A percentile compares a stretch with the other conserved stretches of the same genome.
phyloP scores from a whole-genome alignment of 2,329 filamentous ascomycete species.

The Pseudogymnoascus sp. region DNA sequence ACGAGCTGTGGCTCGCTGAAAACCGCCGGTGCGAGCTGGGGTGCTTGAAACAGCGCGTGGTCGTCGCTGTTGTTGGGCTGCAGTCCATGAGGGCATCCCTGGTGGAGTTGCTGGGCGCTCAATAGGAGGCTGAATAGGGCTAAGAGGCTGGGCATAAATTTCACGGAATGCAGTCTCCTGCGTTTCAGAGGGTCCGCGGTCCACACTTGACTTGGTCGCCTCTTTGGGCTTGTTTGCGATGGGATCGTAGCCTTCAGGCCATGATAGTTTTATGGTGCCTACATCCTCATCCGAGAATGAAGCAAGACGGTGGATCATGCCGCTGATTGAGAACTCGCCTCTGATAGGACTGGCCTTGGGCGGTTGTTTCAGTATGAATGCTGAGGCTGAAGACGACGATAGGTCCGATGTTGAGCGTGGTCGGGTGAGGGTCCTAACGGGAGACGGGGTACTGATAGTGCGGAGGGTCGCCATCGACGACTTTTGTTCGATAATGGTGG shows the following conservation, averaged over 20 bases:
- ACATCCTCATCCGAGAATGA: neutral
- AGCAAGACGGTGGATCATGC: conserved; percentile 1
- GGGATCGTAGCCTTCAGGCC: neutral
- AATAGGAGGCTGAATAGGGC: conserved; percentile 22
- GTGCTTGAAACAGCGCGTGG: conserved; percentile 5
- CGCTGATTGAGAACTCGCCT: conserved; percentile 1
- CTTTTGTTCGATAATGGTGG: conserved; percentile 35
- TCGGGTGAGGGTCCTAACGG: conserved; percentile 13
- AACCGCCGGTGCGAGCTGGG: conserved; percentile 6
- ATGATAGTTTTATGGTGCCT: neutral
- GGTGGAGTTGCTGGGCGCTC: conserved; percentile 24
- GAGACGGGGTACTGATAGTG: conserved; percentile 22
- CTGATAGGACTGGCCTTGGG: neutral
- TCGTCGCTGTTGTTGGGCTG: conserved; percentile 17
- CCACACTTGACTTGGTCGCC: neutral
- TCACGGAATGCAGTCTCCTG: conserved; percentile 16
- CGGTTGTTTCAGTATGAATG: neutral
- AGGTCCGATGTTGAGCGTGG: neutral
- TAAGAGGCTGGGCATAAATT: conserved; percentile 25
- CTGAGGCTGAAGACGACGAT: neutral
- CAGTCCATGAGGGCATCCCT: conserved; percentile 28
- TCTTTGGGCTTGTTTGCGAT: neutral
- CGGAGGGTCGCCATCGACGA: conserved; percentile 29
- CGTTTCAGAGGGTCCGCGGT: neutral
- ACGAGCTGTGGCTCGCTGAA: conserved; percentile 11